Conservation (phyloP, 2,329 filamentous ascomycete species). For the Diplodia scrobiculata region DNA sequence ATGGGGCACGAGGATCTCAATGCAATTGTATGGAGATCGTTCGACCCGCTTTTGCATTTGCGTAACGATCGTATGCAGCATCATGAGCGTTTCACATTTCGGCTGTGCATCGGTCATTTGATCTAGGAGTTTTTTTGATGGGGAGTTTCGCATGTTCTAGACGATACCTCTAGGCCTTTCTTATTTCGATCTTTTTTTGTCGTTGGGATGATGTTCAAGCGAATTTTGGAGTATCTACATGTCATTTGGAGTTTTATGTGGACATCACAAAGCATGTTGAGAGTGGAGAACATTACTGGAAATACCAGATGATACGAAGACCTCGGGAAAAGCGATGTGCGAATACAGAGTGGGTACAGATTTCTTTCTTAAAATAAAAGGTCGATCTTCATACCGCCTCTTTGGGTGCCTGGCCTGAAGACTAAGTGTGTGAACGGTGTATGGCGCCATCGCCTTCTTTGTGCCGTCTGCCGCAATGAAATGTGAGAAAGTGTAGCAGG, state of each 20-base stretch:
- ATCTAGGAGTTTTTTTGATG: not conserved
- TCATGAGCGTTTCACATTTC: conserved; percentile 9
- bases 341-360: not conserved
- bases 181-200: not conserved
- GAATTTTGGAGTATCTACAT: not conserved
- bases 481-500: not conserved
- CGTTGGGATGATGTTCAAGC: not conserved
- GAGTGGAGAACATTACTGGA: not conserved
- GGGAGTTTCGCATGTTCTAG: conserved; percentile 18
- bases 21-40: not conserved
- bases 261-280: not conserved
- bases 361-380: not conserved
- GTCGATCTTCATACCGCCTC: not conserved
- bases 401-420: not conserved
- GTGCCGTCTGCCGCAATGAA: not conserved
- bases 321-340: not conserved
- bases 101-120: not conserved
- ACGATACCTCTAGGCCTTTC: conserved; percentile 10
- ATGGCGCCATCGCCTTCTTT: not conserved
- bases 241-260: not conserved
- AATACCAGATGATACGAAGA: not conserved
- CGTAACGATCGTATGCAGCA: conserved; percentile 13
- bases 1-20: not conserved
- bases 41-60: conserved; percentile 2
- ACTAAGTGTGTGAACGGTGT: not conserved